Base-by-base conservation (phyloP, 352 stramenopile genomes). In the Globisporangium parvum region DNA sequence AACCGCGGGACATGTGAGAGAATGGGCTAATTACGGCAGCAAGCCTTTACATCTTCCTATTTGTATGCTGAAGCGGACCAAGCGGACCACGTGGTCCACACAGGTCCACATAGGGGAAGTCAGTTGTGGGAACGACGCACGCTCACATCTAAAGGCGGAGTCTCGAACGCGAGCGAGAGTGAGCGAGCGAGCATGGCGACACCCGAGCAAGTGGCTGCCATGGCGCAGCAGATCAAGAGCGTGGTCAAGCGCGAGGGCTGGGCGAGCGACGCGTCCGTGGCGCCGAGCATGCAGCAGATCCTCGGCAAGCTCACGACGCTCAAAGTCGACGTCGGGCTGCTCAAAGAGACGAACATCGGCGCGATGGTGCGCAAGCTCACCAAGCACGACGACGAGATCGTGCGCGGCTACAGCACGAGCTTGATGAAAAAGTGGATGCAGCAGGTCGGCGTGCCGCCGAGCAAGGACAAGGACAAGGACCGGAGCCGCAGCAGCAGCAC, bases 381-480 rank as follows among this genome's bases (percentile, higher is more conserved):
- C 57, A 95, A 95, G 63, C 85, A 95, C 64, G 62, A 86, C 20
- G 85, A 95, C 52, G 73, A 91, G 26, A 66, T 92, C 55, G 76
- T 95, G 45, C 71, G 73, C 37, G 82, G 79, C 23, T 95, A 95
- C 68, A 91, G 80, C 47, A 61, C 70, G 17, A 90, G 65, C n/a
- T 69, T 95, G 55, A 93, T 77, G 18, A 80, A 88, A 57, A 91
- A 90, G 60, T 95, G 85, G 85, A 91, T 88, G 70, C 53, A 56
- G 26, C 62, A 90, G 44, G 74, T 95, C 40, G 85, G 84, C 18
- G 58, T 95, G 14, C 57, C 45, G 41, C 21, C 41, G 8, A 39
- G 51, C 33, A 49, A 31, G 47, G 28, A 37, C 49, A 44, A 28
- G 37, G 61, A 41, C 58, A 48, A n/a, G 28, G 57, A 35, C 60